These are phyloP conservation scores for Orbilia brochopaga DNA, from an alignment of 2,329 filamentous ascomycete species.

Conservation along the genomic window DNA sequence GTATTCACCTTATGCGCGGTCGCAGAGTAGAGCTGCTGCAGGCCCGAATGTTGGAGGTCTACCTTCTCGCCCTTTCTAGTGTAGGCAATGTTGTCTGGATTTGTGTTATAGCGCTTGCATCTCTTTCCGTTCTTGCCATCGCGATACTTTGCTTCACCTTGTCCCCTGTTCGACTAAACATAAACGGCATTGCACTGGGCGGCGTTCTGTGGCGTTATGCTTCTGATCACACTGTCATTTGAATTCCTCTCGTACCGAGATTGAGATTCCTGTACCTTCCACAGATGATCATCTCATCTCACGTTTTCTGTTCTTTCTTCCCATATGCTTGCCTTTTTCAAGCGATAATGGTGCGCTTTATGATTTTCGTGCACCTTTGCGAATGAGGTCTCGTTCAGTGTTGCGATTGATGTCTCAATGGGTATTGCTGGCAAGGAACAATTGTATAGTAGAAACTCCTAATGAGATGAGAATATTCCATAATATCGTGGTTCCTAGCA, in stretches of 20 bases:
- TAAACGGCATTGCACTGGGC: slow-evolving; percentile 41
- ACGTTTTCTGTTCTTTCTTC: slow-evolving; percentile 1
- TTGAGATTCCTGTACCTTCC: background rate
- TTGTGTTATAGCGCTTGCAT: slow-evolving; percentile 31
- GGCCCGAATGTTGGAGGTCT: background rate
- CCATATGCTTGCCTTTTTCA: slow-evolving; percentile 33
- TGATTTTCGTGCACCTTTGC: no score
- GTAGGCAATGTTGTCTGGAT: background rate
- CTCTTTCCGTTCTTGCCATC: slow-evolving; percentile 8
- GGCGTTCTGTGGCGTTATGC: slow-evolving; percentile 44
- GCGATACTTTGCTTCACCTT: slow-evolving; percentile 38
- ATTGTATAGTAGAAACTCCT: no score
- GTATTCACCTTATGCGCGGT: slow-evolving; percentile 23
- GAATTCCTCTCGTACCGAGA: background rate
- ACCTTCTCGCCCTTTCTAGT: slow-evolving; percentile 9
- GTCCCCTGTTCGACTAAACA: slow-evolving; percentile 1
- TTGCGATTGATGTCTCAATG: no score
- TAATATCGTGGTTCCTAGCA: no score
- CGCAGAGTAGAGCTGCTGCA: background rate
- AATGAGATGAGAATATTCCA: no score
- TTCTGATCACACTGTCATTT: background rate
- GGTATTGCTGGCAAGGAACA: no score
- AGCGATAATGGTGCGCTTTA: slow-evolving; percentile 23
- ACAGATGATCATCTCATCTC: background rate
- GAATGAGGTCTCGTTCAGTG: no score